Percentiles rank a stretch among this genome's conserved stretches.
phyloP scores from a whole-genome alignment of 148 eudicot species.

The Camellia japonica region DNA sequence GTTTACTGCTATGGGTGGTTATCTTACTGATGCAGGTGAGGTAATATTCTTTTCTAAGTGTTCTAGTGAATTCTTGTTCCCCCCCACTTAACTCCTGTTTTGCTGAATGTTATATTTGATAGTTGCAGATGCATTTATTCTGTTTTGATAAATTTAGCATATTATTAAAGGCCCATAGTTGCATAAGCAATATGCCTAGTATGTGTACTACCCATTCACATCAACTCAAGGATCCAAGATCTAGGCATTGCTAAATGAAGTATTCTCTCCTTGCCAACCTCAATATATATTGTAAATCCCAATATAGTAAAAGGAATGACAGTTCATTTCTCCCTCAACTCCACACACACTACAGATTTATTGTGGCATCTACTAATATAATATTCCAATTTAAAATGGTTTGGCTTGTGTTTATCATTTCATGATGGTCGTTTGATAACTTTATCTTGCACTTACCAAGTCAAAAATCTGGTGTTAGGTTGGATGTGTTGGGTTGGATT shows the following conservation, averaged over 20 bases:
- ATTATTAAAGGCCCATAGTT: too few species aligned
- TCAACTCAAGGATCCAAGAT: background rate
- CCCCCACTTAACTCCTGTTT: background rate
- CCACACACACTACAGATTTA: background rate
- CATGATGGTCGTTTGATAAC: background rate
- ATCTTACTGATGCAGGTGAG: slow-evolving; percentile 99
- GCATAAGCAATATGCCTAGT: too few species aligned
- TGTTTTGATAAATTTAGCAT: background rate
- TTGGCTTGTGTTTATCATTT: background rate
- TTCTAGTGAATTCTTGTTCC: too few species aligned
- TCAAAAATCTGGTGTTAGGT: slow-evolving; percentile 14
- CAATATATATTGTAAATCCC: background rate
- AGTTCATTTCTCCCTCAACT: background rate
- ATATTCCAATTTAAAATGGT: too few species aligned
- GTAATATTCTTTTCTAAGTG: slow-evolving; percentile 42
- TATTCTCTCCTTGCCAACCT: background rate
- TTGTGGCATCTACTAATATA: background rate
- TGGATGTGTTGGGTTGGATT: slow-evolving; percentile 7
- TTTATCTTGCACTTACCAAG: background rate
- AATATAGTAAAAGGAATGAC: background rate
- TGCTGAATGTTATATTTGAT: background rate
- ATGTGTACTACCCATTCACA: background rate
- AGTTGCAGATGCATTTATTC: background rate
- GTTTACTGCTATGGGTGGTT: slow-evolving; percentile 89
- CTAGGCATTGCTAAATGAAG: background rate